Evolutionary conservation across 2,329 filamentous ascomycete genomes (phyloP), one percentile per base, ranked within the genome.

Genomic region (Colletotrichum kahawae): DNA sequence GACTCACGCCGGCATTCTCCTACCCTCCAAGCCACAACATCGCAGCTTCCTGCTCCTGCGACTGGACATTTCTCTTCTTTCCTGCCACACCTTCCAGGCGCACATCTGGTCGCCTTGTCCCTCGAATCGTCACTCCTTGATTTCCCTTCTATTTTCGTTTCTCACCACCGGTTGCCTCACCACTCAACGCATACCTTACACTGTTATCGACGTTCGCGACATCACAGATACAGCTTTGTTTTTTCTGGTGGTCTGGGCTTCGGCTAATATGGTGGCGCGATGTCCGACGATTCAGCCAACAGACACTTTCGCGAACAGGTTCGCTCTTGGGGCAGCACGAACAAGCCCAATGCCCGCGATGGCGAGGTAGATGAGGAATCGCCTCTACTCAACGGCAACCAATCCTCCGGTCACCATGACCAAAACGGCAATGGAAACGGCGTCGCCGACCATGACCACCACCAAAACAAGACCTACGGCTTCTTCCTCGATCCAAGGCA

Each of bases 401-500:
- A 74, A 75, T 51, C 43, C 43, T 51, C 68, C 29, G 74, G 76
- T 38, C 70, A 77, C 56, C 78, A 79, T 48, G 65, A 65, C 34
- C 54, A 33, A 51, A 71, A 73, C 54, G 77, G 67, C 74, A 67
- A 70, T 64, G 69, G 70, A 51, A 31, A 62, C 57, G 77, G 77
- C 34, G 71, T 74, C 63, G 76, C 65, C 21, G 70, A 65, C 57
- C 76, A 70, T n/a, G 69, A 63, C 56, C 72, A 77, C 63, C 78
- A 76, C 36, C 70, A 69, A 60, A 78, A 79, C 77, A 79, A 79
- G 66, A 78, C 82, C 21, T 79, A 79, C 76, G 78, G 82, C 14
- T 89, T 92, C 80, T 85, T 92, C 77, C 85, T 90, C 78, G 85
- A 90, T 77, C 80, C 82, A 62, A 84, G 83, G 29, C 82, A 85